phyloP scores from a whole-genome alignment of 2,329 filamentous ascomycete species.

The Colletotrichum cereale region DNA sequence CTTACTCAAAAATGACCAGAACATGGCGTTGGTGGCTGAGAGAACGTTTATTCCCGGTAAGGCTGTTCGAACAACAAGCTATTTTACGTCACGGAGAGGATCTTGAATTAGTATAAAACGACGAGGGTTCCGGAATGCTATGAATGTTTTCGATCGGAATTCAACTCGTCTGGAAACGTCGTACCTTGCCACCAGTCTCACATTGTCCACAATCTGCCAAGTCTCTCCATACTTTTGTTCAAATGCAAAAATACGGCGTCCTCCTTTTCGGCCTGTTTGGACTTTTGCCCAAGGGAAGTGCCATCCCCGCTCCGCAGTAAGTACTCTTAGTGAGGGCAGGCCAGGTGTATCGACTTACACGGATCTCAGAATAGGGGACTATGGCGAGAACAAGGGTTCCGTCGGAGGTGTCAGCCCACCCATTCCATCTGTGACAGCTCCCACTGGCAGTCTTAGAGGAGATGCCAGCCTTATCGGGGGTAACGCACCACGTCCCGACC shows the following conservation, averaged over 20 bases:
- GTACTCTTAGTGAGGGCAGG: not conserved
- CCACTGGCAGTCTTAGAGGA: slow-evolving; percentile 57
- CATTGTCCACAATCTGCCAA: not conserved
- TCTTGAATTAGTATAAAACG: slow-evolving; percentile 17
- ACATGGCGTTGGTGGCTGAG: not conserved
- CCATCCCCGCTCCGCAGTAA: slow-evolving; percentile 29
- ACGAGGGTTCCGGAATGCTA: not conserved
- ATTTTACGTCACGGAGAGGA: not conserved
- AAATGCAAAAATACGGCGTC: slow-evolving; percentile 18
- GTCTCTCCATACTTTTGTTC: not conserved
- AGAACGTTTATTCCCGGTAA: not conserved
- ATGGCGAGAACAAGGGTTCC: slow-evolving; percentile 57
- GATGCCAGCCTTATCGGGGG: slow-evolving; percentile 55
- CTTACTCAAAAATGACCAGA: not conserved
- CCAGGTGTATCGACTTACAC: too few relatives aligned
- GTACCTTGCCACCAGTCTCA: not conserved
- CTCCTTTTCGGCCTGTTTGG: slow-evolving; percentile 22
- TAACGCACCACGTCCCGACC: slow-evolving; percentile 52
- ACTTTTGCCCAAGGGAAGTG: slow-evolving; percentile 20
- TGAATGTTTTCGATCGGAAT: not conserved
- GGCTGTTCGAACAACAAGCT: not conserved
- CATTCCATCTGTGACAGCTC: slow-evolving; percentile 52
- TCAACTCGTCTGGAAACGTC: not conserved
- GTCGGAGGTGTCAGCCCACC: slow-evolving; percentile 57
- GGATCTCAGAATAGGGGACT: slow-evolving; percentile 50